These are phyloP conservation scores for Ogataea pini DNA, from an alignment of 805 yeast genomes.

Conservation along the genomic window DNA sequence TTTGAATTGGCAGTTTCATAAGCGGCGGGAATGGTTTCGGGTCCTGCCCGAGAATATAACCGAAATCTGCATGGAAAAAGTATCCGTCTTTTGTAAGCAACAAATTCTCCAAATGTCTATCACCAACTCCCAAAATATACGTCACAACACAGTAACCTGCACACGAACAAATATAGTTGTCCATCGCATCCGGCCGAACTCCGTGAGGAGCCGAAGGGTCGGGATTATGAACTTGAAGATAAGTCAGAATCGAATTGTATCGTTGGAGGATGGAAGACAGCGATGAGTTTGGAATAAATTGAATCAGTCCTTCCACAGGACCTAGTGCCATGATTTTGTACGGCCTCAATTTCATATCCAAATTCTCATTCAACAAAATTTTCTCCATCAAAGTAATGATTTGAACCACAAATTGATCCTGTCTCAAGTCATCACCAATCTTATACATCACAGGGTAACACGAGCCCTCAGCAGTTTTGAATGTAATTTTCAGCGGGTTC, in stretches of 20 bases:
- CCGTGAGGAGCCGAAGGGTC: constrained; percentile 47
- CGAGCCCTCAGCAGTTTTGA: constrained; percentile 55
- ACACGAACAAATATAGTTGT: constrained; percentile 89
- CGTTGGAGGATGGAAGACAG: constrained; percentile 74
- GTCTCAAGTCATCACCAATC: constrained; percentile 93
- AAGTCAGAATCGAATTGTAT: constrained; percentile 74
- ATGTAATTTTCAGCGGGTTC: constrained; percentile 82
- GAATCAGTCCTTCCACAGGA: constrained; percentile 87
- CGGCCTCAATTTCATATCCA: constrained; percentile 85
- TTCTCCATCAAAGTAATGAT: constrained; percentile 90
- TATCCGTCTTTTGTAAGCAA: constrained; percentile 75
- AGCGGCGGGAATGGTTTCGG: constrained; percentile 99
- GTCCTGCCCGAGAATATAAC: constrained; percentile 93
- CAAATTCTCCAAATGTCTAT: constrained; percentile 90
- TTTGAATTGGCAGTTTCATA: constrained; percentile 96
- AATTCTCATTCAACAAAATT: constrained; percentile 81
- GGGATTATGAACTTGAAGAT: constrained; percentile 64
- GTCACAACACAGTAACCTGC: constrained; percentile 98
- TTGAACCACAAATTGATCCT: constrained; percentile 96
- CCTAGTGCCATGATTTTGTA: constrained; percentile 90
- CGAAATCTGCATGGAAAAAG: constrained; percentile 98
- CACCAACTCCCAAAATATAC: constrained; percentile 93
- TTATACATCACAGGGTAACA: constrained; percentile 86
- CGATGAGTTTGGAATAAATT: constrained; percentile 92
- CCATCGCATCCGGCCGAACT: constrained; percentile 73